These are phyloP conservation scores for Hypseocharis bilobata DNA, from an alignment of 441 rosid genomes.

Conservation along the genomic window DNA sequence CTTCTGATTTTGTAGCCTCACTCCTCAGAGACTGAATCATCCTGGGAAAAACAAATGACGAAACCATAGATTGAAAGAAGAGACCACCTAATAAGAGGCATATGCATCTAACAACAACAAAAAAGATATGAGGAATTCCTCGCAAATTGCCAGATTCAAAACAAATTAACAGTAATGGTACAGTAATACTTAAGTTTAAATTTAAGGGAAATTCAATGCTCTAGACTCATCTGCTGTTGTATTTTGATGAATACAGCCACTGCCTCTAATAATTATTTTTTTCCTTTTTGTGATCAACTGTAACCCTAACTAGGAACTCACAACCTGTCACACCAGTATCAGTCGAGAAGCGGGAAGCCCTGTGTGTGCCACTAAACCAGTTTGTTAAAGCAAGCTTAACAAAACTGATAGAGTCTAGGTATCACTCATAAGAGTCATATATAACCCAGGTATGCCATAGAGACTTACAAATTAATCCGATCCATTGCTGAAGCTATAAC, in stretches of 20 bases:
- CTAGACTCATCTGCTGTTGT: background rate
- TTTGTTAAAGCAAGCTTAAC: background rate
- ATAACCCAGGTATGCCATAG: constrained; percentile 10
- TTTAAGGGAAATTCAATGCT: background rate
- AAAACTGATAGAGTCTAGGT: background rate
- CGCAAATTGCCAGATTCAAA: too few relatives aligned
- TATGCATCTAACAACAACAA: background rate
- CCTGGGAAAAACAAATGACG: constrained; percentile 36
- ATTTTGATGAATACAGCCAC: too few relatives aligned
- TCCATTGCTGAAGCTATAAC: constrained; percentile 70
- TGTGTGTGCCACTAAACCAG: too few relatives aligned
- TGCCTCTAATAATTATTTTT: too few relatives aligned
- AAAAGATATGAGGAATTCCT: background rate
- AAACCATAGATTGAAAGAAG: background rate
- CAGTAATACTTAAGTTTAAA: background rate
- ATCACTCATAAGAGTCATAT: constrained; percentile 1
- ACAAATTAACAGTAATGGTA: background rate
- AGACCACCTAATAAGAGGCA: constrained; percentile 1
- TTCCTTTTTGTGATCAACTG: background rate
- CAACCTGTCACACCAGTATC: background rate
- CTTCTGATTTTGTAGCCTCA: constrained; percentile 77
- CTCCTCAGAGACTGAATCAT: constrained; percentile 67
- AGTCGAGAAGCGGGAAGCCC: too few relatives aligned
- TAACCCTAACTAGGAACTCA: background rate
- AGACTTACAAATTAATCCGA: constrained; percentile 71